These are phyloP conservation scores for Skeletonema potamos DNA, from an alignment of 108 stramenopile species.

Conservation along the genomic window DNA sequence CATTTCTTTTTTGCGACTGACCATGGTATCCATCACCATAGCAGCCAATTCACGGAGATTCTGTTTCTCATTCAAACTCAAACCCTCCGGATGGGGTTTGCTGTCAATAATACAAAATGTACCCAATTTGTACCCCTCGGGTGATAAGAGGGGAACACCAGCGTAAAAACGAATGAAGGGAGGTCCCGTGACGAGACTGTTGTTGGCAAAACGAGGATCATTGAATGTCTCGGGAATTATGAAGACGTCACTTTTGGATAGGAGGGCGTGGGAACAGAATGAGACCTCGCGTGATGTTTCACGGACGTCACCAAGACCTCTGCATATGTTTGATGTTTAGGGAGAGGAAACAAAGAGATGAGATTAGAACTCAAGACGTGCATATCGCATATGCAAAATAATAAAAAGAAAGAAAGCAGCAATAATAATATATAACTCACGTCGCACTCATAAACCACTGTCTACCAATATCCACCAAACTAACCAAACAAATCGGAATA, in stretches of 20 bases:
- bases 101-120: slow-evolving; percentile 81
- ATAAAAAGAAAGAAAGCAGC: background rate
- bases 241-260: slow-evolving; percentile 49
- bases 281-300: slow-evolving; percentile 80
- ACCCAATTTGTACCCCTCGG: slow-evolving; percentile 75
- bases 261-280: slow-evolving; percentile 84
- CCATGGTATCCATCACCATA: slow-evolving; percentile 67
- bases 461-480: slow-evolving; percentile 67
- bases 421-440: slow-evolving; percentile 8
- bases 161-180: slow-evolving; percentile 87
- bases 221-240: slow-evolving; percentile 68
- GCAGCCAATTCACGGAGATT: slow-evolving; percentile 67
- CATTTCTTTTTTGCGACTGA: slow-evolving; percentile 47
- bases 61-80: slow-evolving; percentile 61
- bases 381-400: too few species aligned
- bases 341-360: background rate
- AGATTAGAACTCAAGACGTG: too few species aligned
- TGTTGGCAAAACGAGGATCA: slow-evolving; percentile 66
- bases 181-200: slow-evolving; percentile 64
- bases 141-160: slow-evolving; percentile 72
- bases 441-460: slow-evolving; percentile 81
- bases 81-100: slow-evolving; percentile 56
- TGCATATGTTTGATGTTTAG: background rate
- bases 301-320: slow-evolving; percentile 64
- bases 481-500: slow-evolving; percentile 71